A percentile compares a stretch with the other conserved stretches of the same genome.
Conservation (phyloP, 1,139 yeast genomes). For the Hyphopichia wangnamkhiaoensis region DNA sequence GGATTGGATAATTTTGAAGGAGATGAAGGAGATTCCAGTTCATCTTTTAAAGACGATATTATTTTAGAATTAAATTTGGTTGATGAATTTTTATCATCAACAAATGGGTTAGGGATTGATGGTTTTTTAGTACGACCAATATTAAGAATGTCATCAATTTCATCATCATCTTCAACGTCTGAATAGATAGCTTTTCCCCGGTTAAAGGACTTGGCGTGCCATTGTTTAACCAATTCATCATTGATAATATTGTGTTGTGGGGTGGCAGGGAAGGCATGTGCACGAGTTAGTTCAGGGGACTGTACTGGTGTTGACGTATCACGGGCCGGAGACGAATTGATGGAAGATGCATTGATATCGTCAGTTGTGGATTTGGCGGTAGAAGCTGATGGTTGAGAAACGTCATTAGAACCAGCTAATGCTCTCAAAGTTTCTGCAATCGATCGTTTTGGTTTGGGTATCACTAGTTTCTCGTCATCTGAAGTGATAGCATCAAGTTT, state of each 20-base stretch:
- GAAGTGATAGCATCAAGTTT: neutral
- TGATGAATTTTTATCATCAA: conserved; percentile 2
- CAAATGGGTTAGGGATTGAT: conserved; percentile 16
- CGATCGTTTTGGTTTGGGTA: conserved; percentile 1
- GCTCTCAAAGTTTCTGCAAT: conserved; percentile 2
- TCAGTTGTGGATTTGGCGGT: neutral
- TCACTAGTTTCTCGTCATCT: neutral
- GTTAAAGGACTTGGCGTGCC: conserved; percentile 6
- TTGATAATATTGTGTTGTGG: conserved; percentile 12
- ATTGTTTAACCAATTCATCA: conserved; percentile 11
- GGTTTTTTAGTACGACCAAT: neutral
- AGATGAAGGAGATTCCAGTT: neutral
- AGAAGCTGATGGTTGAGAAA: neutral
- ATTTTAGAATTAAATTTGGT: neutral
- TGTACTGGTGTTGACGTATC: neutral
- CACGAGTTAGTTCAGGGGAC: neutral
- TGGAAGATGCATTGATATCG: neutral
- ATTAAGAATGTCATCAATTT: conserved; percentile 2
- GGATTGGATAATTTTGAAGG: conserved; percentile 10
- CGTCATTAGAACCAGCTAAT: conserved; percentile 5
- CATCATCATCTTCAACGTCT: conserved; percentile 15
- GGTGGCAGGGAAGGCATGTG: conserved; percentile 7
- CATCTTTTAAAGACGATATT: neutral
- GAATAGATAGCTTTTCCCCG: conserved; percentile 2
- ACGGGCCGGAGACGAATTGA: neutral